Base-by-base conservation (phyloP, 2,329 filamentous ascomycete species). In the Hypoxylon sp. region DNA sequence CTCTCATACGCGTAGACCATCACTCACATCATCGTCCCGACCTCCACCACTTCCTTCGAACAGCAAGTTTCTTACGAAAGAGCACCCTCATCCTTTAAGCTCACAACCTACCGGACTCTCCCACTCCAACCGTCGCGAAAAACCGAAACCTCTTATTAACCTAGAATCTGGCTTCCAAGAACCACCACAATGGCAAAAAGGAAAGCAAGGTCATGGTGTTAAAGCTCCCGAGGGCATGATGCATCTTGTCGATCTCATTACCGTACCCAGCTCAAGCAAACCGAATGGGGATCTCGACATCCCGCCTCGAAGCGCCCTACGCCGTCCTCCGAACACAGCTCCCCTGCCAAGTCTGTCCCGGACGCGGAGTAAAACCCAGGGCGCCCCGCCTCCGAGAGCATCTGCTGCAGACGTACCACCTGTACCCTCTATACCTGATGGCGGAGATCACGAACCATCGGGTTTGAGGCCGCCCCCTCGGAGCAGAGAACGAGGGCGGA, bases 201-300 rank as follows among this genome's bases (percentile, higher is more conserved):
- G 64, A 7, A 59, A 60, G 35, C 57, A 37, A 15, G 68, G 68
- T 5, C 68, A 64, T 15, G 68, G 68, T 15, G 65, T 70, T 8
- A 63, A 64, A 20, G 66, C 63, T 3, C 65, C 68, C 1, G 66
- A 67, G 15, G 67, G 67, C n/a, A 55, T 61, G 30, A 51, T 38
- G 15, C 68, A 67, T 21, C 60, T 70, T 5, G 46, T 70, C 11
- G 62, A 70, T 42, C 50, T 69, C 9, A 70, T 70, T 36, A 61
- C 55, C 6, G 51, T 54, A 13, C 54, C 60, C 5, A 55, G 54
- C 23, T 40, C 53, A 3, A 56, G 42, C 15, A 51, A 53, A 9
- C 36, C 56, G 2, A 47, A 30, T 15, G 47, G 30, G n/a, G 11
- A 16, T 7, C 40, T 58, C 16, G 62, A 60, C 12, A 43, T 62